Evolutionary conservation across 352 stramenopile species (phyloP), one percentile per base, ranked within the genome.

Genomic region (Pythium vanterpoolii): DNA sequence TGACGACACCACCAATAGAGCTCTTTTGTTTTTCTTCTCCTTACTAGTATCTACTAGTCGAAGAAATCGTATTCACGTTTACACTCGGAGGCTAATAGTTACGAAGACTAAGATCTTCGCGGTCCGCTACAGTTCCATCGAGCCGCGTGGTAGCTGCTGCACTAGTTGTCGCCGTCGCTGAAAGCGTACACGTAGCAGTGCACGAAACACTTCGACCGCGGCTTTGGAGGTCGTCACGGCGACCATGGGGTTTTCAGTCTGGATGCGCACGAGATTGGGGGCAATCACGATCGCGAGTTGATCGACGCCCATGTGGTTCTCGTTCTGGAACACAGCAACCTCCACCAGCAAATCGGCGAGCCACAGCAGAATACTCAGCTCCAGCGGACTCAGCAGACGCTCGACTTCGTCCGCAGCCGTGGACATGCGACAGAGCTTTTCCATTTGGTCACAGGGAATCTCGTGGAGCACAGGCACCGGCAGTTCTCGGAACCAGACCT

Each of bases 291-390:
- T 95, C 23, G 87, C 86, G 39, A 97, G 75, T 56, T 97, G 89
- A 52, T 95, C 86, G 19, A 92, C 74, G n/a, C 86, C 84, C 87
- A 97, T 97, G 68, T 93, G 83, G 62, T 96, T 97, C 36, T 75
- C 53, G 8, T 68, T 23, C 71, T 95, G 71, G 63, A 78, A 86
- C 55, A 75, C 68, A 28, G 85, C 84, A 28, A 97, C 86, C 38
- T 69, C 68, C 2, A 77, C 74, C 23, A 96, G 68, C 23, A 96
- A 56, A 49, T 97, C 87, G 3, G 88, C 79, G 48, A 97, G 73
- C 89, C 89, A 97, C 5, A 89, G 50, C 14, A 96, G 55, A 11
- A 96, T 77, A 18, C 67, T 74, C 36, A 68, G 60, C 49, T 93
- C 83, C 10, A 89, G 48, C 1, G 68, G 33, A 0, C 81, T 75